Base-by-base conservation (phyloP, 257 asterid genomes). In the Solanum chiquidenum region DNA sequence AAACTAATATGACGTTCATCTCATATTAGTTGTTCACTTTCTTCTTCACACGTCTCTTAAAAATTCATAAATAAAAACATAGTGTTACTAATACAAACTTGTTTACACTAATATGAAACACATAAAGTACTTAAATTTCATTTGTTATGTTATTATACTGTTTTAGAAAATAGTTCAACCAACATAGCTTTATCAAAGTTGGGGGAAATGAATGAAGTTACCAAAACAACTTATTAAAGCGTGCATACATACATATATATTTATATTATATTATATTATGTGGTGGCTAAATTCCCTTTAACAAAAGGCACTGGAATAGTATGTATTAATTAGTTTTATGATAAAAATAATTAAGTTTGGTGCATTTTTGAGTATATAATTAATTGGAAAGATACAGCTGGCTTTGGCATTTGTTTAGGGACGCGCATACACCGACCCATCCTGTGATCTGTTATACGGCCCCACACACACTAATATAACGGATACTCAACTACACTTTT, bases 391-490 rank as follows among this genome's bases (percentile, higher is more conserved):
- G 23, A 86, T 80, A 69, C 90, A 89, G 90, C 87, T 89, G 87
- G 87, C 87, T 40, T 42, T 37, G 69, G 23, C 7, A 44, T 27
- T 79, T 79, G 62, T 42, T 27, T 13, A 38, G 44, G 68, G 73
- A 90, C 89, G 91, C 90, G 90, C 89, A 55, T 49, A 85, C 88
- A 84, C 88, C 89, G 87, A 82, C 88, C 71, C 29, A 62, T 69
- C 42, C 62, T 33, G 46, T 89, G 90, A 87, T 52, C 88, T 89
- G 90, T 87, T 38, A 25, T 9, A 0, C 37, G 88, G 86, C 16
- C 90, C 91, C 88, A 84, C 90, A 55, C 20, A 34, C 29, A 64
- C n/a, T 29, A 29, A 29, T 29, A 80, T 80, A 35, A 85, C 86
- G 87, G 84, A 37, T 74, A 72, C 40, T 37, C 23, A 42, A 68